Base-by-base conservation (phyloP, 768 basidiomycete species). In the Hygrophoropsis aurantiaca region DNA sequence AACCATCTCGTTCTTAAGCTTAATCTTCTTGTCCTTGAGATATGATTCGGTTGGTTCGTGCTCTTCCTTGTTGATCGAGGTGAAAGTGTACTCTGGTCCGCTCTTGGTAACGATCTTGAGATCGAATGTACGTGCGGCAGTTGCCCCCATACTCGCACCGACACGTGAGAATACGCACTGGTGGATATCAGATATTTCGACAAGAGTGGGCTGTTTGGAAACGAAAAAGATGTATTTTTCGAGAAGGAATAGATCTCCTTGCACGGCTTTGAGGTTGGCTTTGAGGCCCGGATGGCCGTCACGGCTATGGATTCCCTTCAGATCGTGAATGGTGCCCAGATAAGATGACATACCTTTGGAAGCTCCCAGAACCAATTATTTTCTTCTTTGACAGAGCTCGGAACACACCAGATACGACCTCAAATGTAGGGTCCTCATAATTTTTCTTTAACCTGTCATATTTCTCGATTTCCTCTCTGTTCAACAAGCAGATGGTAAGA, bases 151-250 rank as follows among this genome's bases (percentile, higher is more conserved):
- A 39, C 85, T 87, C 1, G 87, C 83, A 13, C 95, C 91, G 13
- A 98, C 88, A 47, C 94, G 89, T 8, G 93, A 95, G 76, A 98
- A 97, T 42, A 92, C 77, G 49, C 90, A 87, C 65, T 88, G 86
- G 53, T 90, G 85, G 52, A 98, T 89, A 56, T 97, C 92, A 44
- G 81, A 79, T 53, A 94, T 83, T 56, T 95, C 91, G 57, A 97
- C 79, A 59, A 97, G 85, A 26, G 84, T 82, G 1, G 97, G 95
- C 55, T 90, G 86, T 68, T 98, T 97, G 46, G 95, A 94, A 51
- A 98, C 92, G 72, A 98, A 98, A 70, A 99, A 92, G 40, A 99
- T 78, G 66, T 88, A 91, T 79, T 97, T 97, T 60, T 98, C 97
- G 53, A 99, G 85, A 76, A 98, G 81, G 79, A 97, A 98, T 25